These are phyloP conservation scores for Mucor plumbeus DNA, from an alignment of 371 early-diverging fungal species.

Conservation along the genomic window DNA sequence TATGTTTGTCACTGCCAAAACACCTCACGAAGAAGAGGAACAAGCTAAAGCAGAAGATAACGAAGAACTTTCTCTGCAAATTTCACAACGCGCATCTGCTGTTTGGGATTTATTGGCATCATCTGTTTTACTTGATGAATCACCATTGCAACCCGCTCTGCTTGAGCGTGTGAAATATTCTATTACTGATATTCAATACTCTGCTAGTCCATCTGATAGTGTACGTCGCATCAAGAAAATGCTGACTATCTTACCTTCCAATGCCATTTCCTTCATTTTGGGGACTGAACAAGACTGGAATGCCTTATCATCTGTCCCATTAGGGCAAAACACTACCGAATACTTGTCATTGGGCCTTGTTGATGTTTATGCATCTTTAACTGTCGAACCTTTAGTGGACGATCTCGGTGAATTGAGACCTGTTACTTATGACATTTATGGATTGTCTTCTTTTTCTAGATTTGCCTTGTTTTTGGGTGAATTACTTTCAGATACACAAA, in stretches of 20 bases:
- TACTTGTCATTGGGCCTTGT: conserved; percentile 28
- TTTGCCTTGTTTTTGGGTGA: conserved; percentile 54
- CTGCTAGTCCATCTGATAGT: conserved; percentile 39
- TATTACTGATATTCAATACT: conserved; percentile 48
- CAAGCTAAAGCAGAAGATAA: conserved; percentile 16
- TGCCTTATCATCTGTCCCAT: background rate
- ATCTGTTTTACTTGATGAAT: background rate
- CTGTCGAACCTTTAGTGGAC: conserved; percentile 28
- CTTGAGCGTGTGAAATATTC: conserved; percentile 46
- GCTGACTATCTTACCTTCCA: conserved; percentile 11
- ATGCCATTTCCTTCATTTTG: conserved; percentile 12
- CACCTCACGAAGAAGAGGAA: conserved; percentile 17
- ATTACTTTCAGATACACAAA: conserved; percentile 27
- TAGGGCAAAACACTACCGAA: conserved; percentile 25
- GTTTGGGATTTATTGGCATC: conserved; percentile 29
- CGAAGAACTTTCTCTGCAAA: conserved; percentile 12
- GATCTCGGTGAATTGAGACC: conserved; percentile 39
- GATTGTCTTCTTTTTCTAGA: conserved; percentile 60
- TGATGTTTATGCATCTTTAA: conserved; percentile 28
- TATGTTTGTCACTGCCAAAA: conserved; percentile 30
- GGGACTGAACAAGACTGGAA: conserved; percentile 37
- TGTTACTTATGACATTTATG: conserved; percentile 58
- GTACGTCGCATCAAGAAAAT: conserved; percentile 29
- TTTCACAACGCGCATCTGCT: conserved; percentile 12
- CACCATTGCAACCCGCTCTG: conserved; percentile 12